A percentile compares a stretch with the other conserved stretches of the same genome.
Evolutionary conservation across 2,329 filamentous ascomycete species (phyloP).

Genomic region (Fusarium brevicatenulatum): DNA sequence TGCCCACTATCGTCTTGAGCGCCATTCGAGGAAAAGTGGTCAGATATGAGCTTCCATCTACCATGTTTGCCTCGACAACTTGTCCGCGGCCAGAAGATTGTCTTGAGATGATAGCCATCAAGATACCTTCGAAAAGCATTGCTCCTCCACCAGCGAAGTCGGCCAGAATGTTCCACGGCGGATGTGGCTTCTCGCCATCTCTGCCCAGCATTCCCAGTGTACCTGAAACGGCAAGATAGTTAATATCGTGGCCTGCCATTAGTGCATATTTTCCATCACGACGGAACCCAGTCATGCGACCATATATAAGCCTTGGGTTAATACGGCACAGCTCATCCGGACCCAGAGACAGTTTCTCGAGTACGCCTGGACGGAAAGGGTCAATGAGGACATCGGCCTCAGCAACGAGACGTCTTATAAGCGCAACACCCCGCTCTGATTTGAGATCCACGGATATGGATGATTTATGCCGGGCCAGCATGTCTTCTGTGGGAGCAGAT

Average conservation of each 20-base stretch:
- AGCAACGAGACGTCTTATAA: slow-evolving; percentile 72
- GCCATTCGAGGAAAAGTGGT: slow-evolving; percentile 79
- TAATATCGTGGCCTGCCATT: slow-evolving; percentile 97
- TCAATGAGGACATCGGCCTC: slow-evolving; percentile 92
- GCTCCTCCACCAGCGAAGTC: slow-evolving; percentile 94
- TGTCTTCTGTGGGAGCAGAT: slow-evolving; percentile 69
- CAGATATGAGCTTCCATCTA: slow-evolving; percentile 85
- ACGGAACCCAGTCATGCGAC: slow-evolving; percentile 89
- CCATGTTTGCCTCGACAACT: slow-evolving; percentile 96
- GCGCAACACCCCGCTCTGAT: slow-evolving; percentile 66
- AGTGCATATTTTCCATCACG: slow-evolving; percentile 83
- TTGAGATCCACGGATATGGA: slow-evolving; percentile 87
- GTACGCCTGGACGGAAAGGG: slow-evolving; percentile 89
- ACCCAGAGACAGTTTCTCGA: slow-evolving; percentile 84
- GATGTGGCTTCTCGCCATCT: slow-evolving; percentile 73
- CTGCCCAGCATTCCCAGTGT: slow-evolving; percentile 81
- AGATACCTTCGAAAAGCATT: slow-evolving; percentile 81
- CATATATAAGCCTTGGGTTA: slow-evolving; percentile 83
- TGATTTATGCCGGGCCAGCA: slow-evolving; percentile 81
- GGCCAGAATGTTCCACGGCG: slow-evolving; percentile 85
- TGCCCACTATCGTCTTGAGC: slow-evolving; percentile 71
- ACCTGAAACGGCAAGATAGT: slow-evolving; percentile 91
- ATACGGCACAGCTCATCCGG: slow-evolving; percentile 72
- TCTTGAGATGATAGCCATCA: slow-evolving; percentile 80
- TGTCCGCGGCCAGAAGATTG: slow-evolving; percentile 76